phyloP scores from a whole-genome alignment of 106 monocot species.

The Acanthochlamys bracteata region DNA sequence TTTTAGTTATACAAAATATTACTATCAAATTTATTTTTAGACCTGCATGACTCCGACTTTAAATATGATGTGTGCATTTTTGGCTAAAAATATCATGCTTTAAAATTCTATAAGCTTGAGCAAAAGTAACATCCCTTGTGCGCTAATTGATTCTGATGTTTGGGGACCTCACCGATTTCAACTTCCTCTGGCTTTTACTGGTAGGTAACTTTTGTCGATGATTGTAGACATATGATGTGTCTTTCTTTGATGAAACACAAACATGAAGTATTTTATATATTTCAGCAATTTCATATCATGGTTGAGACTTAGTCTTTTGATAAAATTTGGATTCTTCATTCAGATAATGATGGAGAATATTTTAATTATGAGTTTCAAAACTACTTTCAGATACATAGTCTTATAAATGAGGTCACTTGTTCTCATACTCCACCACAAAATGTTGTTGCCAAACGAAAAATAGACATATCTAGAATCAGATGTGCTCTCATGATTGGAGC shows the following conservation, averaged over 20 bases:
- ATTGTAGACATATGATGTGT: not conserved
- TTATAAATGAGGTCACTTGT: not conserved
- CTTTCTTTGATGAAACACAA: not conserved
- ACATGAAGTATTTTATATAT: not conserved
- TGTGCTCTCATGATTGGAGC: no score
- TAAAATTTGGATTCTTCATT: not conserved
- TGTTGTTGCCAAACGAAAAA: not conserved
- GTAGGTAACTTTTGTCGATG: not conserved
- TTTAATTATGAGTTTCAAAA: not conserved
- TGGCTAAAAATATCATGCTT: not conserved
- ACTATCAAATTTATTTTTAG: no score
- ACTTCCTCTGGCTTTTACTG: not conserved
- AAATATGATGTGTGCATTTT: not conserved
- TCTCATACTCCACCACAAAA: conserved; percentile 1
- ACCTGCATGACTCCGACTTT: not conserved
- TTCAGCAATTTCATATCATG: not conserved
- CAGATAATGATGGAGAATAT: not conserved
- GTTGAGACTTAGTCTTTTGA: not conserved
- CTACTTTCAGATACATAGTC: not conserved
- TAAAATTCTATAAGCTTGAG: not conserved
- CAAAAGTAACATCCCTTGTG: not conserved
- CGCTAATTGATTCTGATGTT: not conserved
- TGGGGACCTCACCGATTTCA: not conserved
- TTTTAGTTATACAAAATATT: not conserved
- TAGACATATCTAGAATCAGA: no score